Evolutionary conservation across 176 grass and related monocot species (phyloP).

Genomic region (Hordeum vulgare): DNA sequence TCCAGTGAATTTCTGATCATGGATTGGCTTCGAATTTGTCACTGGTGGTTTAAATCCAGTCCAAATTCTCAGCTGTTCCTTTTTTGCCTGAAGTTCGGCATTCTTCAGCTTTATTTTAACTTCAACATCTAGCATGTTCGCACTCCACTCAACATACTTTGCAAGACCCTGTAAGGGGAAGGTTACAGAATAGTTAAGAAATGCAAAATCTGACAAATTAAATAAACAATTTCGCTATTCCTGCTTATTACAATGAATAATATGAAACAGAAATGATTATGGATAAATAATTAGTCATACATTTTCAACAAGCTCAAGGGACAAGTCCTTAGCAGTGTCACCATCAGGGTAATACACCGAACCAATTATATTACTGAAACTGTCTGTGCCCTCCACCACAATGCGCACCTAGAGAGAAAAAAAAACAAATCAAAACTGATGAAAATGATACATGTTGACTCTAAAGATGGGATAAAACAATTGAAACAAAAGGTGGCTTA

Average conservation of each 20-base stretch:
- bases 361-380: conserved; percentile 84
- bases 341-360: conserved; percentile 96
- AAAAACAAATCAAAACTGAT: conserved; percentile 10
- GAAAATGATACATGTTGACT: conserved; percentile 6
- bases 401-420: conserved; percentile 61
- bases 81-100: conserved; percentile 91
- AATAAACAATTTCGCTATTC: not conserved
- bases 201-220: conserved; percentile 7
- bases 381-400: conserved; percentile 96
- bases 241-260: not conserved
- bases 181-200: not conserved
- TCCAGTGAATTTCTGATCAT: conserved; percentile 92
- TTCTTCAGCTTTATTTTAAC: conserved; percentile 77
- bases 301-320: conserved; percentile 93
- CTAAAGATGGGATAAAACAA: not conserved
- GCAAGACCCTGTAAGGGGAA: conserved; percentile 66
- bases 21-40: conserved; percentile 86
- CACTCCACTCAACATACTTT: conserved; percentile 99
- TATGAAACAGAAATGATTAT: not conserved
- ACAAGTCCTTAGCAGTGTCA: conserved; percentile 74
- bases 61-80: conserved; percentile 86
- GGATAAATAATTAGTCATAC: conserved; percentile 36
- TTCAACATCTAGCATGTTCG: conserved; percentile 94
- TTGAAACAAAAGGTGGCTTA: conserved; percentile 31
- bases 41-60: conserved; percentile 70